A percentile compares a stretch with the other conserved stretches of the same genome.
Evolutionary conservation across 2,329 filamentous ascomycete species (phyloP).

Genomic region (Alternaria rosae): DNA sequence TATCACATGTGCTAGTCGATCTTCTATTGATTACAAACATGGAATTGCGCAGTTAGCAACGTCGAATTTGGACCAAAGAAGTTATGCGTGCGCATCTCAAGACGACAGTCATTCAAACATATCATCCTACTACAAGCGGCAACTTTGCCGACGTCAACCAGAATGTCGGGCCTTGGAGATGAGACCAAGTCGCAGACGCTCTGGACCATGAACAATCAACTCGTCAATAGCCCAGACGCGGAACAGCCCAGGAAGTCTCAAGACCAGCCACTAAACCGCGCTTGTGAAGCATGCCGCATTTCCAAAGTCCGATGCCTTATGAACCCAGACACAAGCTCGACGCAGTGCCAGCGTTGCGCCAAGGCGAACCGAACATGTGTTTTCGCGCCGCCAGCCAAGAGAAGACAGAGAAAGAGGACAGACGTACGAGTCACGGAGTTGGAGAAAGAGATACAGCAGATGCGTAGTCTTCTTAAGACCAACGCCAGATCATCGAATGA

Average conservation of each 20-base stretch:
- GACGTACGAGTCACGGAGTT: constrained; percentile 48
- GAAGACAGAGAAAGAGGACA: constrained; percentile 47
- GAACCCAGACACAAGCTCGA: constrained; percentile 33
- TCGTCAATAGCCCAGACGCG: constrained; percentile 20
- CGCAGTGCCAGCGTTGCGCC: constrained; percentile 46
- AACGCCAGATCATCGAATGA: constrained; percentile 33
- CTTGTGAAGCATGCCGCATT: constrained; percentile 47
- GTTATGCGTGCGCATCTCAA: constrained; percentile 3
- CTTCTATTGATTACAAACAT: constrained; percentile 11
- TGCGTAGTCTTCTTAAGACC: constrained; percentile 41
- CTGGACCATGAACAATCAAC: constrained; percentile 23
- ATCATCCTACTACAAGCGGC: background rate
- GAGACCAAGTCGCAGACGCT: constrained; percentile 10
- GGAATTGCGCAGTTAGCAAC: constrained; percentile 17
- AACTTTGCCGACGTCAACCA: background rate
- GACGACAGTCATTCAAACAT: background rate
- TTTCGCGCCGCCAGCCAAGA: constrained; percentile 48
- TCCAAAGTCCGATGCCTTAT: constrained; percentile 48
- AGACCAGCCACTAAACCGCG: constrained; percentile 45
- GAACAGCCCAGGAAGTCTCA: constrained; percentile 28
- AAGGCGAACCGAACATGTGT: constrained; percentile 43
- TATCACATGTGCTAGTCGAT: constrained; percentile 7
- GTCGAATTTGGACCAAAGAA: background rate
- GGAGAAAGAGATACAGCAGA: constrained; percentile 47
- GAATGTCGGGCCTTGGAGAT: constrained; percentile 20